Evolutionary conservation across 495 filamentous ascomycete species (phyloP).

Genomic region (Xylaria palmicola): DNA sequence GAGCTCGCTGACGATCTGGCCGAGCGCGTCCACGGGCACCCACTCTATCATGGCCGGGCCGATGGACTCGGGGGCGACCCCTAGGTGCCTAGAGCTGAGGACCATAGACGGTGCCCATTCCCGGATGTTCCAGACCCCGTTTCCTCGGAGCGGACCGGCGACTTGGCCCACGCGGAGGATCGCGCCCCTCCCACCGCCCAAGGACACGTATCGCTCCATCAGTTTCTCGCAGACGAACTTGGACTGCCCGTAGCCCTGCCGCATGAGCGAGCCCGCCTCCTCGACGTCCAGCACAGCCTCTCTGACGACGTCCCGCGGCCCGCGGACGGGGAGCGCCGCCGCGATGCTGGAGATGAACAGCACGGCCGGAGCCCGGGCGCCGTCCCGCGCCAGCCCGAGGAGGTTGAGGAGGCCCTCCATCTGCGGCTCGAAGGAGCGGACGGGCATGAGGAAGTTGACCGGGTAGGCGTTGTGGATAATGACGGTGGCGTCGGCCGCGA

Average conservation of each 20-base stretch:
- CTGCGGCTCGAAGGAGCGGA: constrained; percentile 31
- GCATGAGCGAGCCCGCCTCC: constrained; percentile 9
- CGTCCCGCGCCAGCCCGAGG: constrained; percentile 23
- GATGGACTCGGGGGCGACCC: constrained; percentile 18
- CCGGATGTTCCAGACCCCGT: constrained; percentile 23
- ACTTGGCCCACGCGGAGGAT: constrained; percentile 31
- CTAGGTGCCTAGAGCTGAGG: constrained; percentile 20
- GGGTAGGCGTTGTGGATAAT: constrained; percentile 41
- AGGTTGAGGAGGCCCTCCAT: constrained; percentile 27
- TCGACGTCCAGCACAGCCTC: constrained; percentile 20
- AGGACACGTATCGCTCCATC: constrained; percentile 18
- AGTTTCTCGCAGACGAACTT: constrained; percentile 29
- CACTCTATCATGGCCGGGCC: constrained; percentile 25
- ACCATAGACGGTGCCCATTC: constrained; percentile 31
- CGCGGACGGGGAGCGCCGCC: constrained; percentile 11
- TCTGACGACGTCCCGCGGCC: constrained; percentile 9
- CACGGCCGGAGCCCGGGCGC: constrained; percentile 11
- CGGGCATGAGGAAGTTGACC: constrained; percentile 36
- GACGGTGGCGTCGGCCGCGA: constrained; percentile 12
- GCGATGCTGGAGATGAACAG: constrained; percentile 29
- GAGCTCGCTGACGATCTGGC: constrained; percentile 23
- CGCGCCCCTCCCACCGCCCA: constrained; percentile 13
- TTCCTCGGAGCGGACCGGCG: constrained; percentile 17
- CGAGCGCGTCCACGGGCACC: constrained; percentile 27
- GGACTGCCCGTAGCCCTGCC: constrained; percentile 25